Evolutionary conservation across 2,329 filamentous ascomycete genomes (phyloP), one percentile per base, ranked within the genome.

Genomic region (Diaporthe sp.): DNA sequence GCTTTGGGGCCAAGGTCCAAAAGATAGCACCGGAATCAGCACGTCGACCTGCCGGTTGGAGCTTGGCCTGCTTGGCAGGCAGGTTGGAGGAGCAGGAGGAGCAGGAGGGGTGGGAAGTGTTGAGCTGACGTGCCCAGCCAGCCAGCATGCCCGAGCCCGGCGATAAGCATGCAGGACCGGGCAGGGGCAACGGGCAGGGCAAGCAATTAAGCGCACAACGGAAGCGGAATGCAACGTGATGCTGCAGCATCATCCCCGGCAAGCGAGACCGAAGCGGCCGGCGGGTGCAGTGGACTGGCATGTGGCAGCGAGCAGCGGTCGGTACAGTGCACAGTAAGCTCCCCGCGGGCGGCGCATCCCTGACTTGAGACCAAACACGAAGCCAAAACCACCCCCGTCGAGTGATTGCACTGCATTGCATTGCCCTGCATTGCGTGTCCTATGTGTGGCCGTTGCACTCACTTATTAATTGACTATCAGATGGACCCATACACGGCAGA

Each of bases 141-240:
- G 19, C 44, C 19, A 60, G 57, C 57, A 62, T 44, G 37, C 58
- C 62, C 62, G 62, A 39, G 71, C 31, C 60, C 58, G 71, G 58
- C 37, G 71, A 73, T 57, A 55, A 65, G 71, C 46, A 51, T 4
- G 61, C 5, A 49, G 28, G 51, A 37, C 25, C 25, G 42, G 70
- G 37, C 49, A 28, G 65, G 42, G 31, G 55, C 9, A 37, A 31
- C 13, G 25, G 25, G 37, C 53, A n/a, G 22, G 34, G 58, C 58
- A 44, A 19, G n/a, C 9, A 13, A 44, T 31, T 19, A 31, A 31
- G 25, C 53, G 17, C 67, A 49, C 57, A 42, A 72, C 44, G 71
- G 71, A 72, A 53, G 58, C 71, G 71, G 71, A 53, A 62, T 62
- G 57, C 44, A 72, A 72, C 71, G 53, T 72, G 57, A 53, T 28